A percentile compares a stretch with the other conserved stretches of the same genome.
Conservation (phyloP, 371 early-diverging fungal genomes). For the Rhizopus sp. region DNA sequence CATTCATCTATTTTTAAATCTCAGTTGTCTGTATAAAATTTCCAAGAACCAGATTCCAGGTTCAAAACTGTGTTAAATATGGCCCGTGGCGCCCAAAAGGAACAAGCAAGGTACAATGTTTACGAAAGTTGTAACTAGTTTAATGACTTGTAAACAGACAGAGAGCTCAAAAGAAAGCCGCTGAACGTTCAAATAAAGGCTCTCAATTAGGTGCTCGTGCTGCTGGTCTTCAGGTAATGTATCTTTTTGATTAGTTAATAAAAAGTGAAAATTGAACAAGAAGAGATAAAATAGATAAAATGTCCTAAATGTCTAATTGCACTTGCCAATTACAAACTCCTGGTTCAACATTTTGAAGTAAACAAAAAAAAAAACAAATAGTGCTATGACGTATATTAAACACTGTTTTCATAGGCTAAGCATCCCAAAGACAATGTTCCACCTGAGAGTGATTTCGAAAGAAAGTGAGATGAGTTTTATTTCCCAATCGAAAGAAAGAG, state of each 20-base stretch:
- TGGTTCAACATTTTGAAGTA: constrained; percentile 67
- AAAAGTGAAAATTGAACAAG: not conserved
- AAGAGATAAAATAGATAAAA: constrained; percentile 33
- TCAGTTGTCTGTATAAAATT: too few relatives aligned
- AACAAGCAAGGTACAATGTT: constrained; percentile 56
- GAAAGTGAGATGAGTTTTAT: not conserved
- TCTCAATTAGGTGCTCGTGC: constrained; percentile 62
- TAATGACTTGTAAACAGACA: constrained; percentile 35
- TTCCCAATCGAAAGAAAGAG: too few relatives aligned
- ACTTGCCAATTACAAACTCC: constrained; percentile 58
- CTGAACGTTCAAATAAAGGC: constrained; percentile 38
- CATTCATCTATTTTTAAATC: too few relatives aligned
- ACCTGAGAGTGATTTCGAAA: constrained; percentile 35
- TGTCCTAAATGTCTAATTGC: constrained; percentile 43
- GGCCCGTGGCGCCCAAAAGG: constrained; percentile 61
- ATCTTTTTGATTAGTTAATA: not conserved
- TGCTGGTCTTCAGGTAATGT: constrained; percentile 57
- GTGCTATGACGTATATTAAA: not conserved
- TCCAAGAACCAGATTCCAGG: too few relatives aligned
- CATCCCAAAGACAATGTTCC: constrained; percentile 60
- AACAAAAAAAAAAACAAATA: not conserved
- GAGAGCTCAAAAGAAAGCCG: constrained; percentile 61
- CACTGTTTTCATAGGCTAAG: constrained; percentile 45
- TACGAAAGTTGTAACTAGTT: not conserved
- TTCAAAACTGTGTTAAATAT: constrained; percentile 18